These are phyloP conservation scores for Sporothrix humicola DNA, from an alignment of 2,329 filamentous ascomycete genomes.

Conservation along the genomic window DNA sequence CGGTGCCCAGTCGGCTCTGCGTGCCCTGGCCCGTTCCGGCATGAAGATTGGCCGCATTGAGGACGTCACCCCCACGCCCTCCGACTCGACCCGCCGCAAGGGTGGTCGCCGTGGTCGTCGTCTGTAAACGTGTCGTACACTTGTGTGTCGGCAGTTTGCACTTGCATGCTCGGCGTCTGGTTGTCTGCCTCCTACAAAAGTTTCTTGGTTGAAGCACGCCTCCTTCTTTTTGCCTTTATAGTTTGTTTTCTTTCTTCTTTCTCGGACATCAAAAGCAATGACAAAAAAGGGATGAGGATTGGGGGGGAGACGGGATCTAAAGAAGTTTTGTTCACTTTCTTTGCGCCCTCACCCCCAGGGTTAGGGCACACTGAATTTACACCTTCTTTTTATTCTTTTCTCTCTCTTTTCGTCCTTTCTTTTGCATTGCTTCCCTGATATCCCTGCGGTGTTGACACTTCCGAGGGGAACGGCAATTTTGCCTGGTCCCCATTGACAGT, in stretches of 20 bases:
- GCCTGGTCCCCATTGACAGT: constrained; percentile 66
- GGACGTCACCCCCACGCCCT: constrained; percentile 98
- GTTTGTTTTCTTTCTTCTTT: background rate
- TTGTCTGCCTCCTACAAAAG: constrained; percentile 24
- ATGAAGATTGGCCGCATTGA: constrained; percentile 99
- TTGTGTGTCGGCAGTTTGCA: background rate
- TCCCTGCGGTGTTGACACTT: constrained; percentile 69
- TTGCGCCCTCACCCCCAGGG: constrained; percentile 18
- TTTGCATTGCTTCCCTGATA: constrained; percentile 8
- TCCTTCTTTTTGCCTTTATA: background rate
- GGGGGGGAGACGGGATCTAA: background rate
- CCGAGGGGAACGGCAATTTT: constrained; percentile 72
- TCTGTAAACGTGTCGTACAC: constrained; percentile 68
- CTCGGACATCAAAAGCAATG: constrained; percentile 24
- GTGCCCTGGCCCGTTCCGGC: constrained; percentile 96
- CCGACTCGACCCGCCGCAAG: constrained; percentile 99
- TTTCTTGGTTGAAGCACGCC: background rate
- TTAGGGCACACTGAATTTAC: constrained; percentile 27
- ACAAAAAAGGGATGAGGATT: background rate
- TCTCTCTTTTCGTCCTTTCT: background rate
- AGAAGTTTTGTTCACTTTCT: constrained; percentile 5
- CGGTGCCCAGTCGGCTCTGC: constrained; percentile 98
- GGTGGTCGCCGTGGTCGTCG: constrained; percentile 99
- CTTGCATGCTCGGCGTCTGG: constrained; percentile 11
- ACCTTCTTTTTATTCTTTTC: background rate